A percentile compares a stretch with the other conserved stretches of the same genome.
These are phyloP conservation scores for Fallopia convolvulus DNA, from an alignment of 148 eudicot genomes.

Conservation along the genomic window DNA sequence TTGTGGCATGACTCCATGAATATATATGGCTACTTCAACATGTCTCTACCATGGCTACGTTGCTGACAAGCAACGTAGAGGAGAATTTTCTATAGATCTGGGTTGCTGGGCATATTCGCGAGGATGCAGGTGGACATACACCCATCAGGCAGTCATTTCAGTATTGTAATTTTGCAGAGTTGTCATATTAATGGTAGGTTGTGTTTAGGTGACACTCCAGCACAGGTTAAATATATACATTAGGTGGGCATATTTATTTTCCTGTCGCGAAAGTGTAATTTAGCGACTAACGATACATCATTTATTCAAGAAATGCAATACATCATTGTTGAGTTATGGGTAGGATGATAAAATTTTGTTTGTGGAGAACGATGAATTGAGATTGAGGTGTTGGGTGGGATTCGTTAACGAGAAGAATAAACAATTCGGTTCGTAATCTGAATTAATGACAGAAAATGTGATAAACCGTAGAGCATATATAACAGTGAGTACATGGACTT, in stretches of 20 bases:
- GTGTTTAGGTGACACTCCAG: background rate
- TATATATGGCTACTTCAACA: background rate
- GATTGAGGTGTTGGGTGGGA: background rate
- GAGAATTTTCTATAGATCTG: background rate
- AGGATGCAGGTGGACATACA: background rate
- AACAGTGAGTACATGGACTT: background rate
- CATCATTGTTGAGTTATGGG: background rate
- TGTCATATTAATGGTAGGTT: background rate
- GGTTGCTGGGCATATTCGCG: background rate
- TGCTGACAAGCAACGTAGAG: background rate
- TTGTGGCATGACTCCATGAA: background rate
- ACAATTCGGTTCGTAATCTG: no score
- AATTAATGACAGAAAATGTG: no score
- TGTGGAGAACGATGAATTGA: background rate
- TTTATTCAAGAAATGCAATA: background rate
- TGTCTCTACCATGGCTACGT: background rate
- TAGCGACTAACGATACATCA: background rate
- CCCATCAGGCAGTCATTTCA: background rate
- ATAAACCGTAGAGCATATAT: no score
- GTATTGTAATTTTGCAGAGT: constrained; percentile 5
- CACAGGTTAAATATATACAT: background rate
- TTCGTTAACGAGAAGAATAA: background rate
- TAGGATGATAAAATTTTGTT: background rate
- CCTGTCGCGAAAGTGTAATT: background rate
- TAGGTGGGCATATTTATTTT: background rate